Percentiles rank a stretch among this genome's conserved stretches.
These are phyloP conservation scores for Fusarium transvaalense DNA, from an alignment of 2,329 filamentous ascomycete genomes.

Conservation along the genomic window DNA sequence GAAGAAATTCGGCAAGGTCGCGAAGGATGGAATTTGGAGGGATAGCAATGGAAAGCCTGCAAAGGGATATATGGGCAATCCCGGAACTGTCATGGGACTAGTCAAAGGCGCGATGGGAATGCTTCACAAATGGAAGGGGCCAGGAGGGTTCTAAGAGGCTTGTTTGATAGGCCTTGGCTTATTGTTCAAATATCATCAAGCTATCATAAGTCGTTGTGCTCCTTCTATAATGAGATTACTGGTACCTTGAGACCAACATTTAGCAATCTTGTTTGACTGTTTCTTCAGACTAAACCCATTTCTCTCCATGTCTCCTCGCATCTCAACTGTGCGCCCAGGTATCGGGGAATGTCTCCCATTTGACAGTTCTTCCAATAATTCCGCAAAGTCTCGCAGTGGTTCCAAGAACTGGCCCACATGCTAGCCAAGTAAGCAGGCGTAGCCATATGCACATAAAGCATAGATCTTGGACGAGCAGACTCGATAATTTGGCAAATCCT, in stretches of 20 bases:
- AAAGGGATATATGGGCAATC: constrained; percentile 38
- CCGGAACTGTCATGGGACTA: constrained; percentile 19
- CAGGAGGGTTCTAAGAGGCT: constrained; percentile 2
- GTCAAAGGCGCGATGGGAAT: constrained; percentile 35
- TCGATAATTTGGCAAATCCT: constrained; percentile 53
- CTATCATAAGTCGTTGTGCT: too few species aligned
- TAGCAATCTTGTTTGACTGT: background rate
- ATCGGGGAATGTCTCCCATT: constrained; percentile 54
- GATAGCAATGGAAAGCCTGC: constrained; percentile 27
- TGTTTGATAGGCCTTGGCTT: too few species aligned
- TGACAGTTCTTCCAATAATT: constrained; percentile 56
- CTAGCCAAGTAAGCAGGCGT: constrained; percentile 54
- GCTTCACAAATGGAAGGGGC: constrained; percentile 31
- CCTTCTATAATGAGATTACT: background rate
- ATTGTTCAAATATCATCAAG: too few species aligned
- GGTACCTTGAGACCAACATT: background rate
- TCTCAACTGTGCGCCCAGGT: constrained; percentile 46
- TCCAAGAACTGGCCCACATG: constrained; percentile 50
- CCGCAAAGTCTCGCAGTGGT: constrained; percentile 54
- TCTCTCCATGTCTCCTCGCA: constrained; percentile 53
- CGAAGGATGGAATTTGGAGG: constrained; percentile 40
- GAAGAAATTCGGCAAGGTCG: constrained; percentile 63
- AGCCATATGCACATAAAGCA: constrained; percentile 57
- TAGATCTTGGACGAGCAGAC: constrained; percentile 50
- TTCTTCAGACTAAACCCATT: constrained; percentile 35